Conservation (phyloP, 139 green algal species). For the Spirogloea muscicola region DNA sequence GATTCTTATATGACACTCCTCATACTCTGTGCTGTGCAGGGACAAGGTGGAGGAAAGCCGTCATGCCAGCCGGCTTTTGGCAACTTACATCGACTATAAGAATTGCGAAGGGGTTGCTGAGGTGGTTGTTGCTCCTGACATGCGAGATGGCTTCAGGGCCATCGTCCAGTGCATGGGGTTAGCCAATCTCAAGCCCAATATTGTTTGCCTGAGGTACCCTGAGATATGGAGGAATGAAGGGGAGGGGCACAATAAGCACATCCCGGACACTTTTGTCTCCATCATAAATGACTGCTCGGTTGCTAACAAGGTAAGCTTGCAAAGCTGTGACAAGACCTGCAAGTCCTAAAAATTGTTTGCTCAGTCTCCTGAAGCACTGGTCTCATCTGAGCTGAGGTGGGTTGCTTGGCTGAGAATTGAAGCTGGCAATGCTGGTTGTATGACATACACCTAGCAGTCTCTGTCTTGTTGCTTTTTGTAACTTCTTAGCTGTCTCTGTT, state of each 20-base stretch:
- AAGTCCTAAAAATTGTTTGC: too few species aligned
- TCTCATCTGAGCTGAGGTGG: too few species aligned
- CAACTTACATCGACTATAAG: constrained; percentile 47
- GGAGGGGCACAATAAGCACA: constrained; percentile 1
- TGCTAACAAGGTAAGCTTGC: constrained; percentile 52
- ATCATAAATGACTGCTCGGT: constrained; percentile 48
- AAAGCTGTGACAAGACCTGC: too few species aligned
- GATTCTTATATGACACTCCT: too few species aligned
- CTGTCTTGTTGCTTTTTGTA: too few species aligned
- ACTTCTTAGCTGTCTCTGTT: too few species aligned
- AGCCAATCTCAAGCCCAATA: constrained; percentile 50
- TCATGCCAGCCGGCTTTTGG: constrained; percentile 4
- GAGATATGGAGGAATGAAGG: constrained; percentile 40
- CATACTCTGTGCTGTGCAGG: too few species aligned
- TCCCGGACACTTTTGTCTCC: constrained; percentile 39
- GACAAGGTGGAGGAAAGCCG: constrained; percentile 31
- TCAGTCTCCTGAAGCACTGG: too few species aligned
- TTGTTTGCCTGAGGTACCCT: constrained; percentile 49
- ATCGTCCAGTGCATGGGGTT: constrained; percentile 48
- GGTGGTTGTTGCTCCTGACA: constrained; percentile 34
- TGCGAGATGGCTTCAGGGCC: constrained; percentile 42
- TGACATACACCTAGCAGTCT: too few species aligned
- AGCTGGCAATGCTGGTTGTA: too few species aligned
- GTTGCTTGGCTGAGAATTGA: too few species aligned
- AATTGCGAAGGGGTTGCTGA: constrained; percentile 49